Percentiles rank a stretch among this genome's conserved stretches.
Evolutionary conservation across 106 monocot genomes (phyloP).

Genomic region (Phalaenopsis aphrodite): DNA sequence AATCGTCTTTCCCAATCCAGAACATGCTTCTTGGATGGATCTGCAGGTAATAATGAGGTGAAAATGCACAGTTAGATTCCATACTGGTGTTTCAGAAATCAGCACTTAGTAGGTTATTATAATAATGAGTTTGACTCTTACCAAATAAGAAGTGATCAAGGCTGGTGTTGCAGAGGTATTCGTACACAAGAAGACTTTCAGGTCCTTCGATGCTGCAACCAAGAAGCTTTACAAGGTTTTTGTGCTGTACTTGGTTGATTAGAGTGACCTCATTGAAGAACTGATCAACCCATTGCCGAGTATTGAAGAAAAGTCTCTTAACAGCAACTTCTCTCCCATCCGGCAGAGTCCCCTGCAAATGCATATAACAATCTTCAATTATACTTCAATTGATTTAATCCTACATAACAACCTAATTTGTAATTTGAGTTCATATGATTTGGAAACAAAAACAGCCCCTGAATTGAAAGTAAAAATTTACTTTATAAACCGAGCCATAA

Average conservation of each 20-base stretch:
- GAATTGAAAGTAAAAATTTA: conserved; percentile 6
- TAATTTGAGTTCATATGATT: too few species aligned
- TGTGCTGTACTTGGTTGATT: conserved; percentile 60
- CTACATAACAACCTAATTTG: too few species aligned
- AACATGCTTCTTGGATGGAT: conserved; percentile 26
- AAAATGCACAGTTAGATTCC: not conserved
- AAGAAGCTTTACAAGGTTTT: conserved; percentile 51
- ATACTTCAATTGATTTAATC: not conserved
- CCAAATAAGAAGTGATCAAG: conserved; percentile 60
- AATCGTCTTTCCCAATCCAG: conserved; percentile 57
- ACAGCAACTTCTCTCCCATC: conserved; percentile 74
- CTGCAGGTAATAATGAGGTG: conserved; percentile 9
- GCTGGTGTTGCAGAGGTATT: conserved; percentile 56
- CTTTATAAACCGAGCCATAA: conserved; percentile 68
- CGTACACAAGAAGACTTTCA: conserved; percentile 65
- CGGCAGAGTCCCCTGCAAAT: conserved; percentile 38
- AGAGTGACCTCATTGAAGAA: conserved; percentile 62
- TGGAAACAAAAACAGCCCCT: too few species aligned
- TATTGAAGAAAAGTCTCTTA: conserved; percentile 58
- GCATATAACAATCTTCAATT: not conserved
- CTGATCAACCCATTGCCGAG: conserved; percentile 43
- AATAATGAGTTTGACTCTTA: not conserved
- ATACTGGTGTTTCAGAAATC: not conserved
- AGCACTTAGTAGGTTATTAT: conserved; percentile 1
- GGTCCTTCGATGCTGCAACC: conserved; percentile 69